phyloP scores from a whole-genome alignment of 2,329 filamentous ascomycete species.

The Botryotinia globosa region DNA sequence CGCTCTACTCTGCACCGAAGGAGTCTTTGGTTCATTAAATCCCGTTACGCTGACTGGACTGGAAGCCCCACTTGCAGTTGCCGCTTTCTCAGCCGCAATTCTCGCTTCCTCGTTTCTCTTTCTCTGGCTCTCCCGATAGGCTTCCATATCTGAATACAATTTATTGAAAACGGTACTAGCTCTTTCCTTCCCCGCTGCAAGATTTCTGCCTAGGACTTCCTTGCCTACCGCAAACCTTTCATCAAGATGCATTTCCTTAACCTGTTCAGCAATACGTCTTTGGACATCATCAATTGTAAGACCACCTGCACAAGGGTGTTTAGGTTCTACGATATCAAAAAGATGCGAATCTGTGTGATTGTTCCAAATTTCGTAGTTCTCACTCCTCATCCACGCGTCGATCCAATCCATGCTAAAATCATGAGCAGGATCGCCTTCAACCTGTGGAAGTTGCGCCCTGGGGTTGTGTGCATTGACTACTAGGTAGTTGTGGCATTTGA shows the following conservation, averaged over 20 bases:
- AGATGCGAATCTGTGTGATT: constrained; percentile 77
- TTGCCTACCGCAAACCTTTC: constrained; percentile 80
- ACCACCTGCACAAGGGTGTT: constrained; percentile 89
- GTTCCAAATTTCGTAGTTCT: constrained; percentile 90
- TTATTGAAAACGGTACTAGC: constrained; percentile 83
- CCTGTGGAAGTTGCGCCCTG: constrained; percentile 59
- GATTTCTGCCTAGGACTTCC: constrained; percentile 82
- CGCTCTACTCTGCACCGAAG: constrained; percentile 49
- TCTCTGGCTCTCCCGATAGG: constrained; percentile 70
- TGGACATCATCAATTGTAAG: constrained; percentile 94
- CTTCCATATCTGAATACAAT: constrained; percentile 87
- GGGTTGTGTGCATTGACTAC: constrained; percentile 53
- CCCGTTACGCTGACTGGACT: constrained; percentile 37
- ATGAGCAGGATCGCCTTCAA: constrained; percentile 77
- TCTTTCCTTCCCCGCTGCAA: constrained; percentile 85
- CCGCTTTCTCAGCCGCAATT: constrained; percentile 27
- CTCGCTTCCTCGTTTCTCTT: constrained; percentile 55
- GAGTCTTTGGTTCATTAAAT: constrained; percentile 43
- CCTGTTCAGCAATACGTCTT: constrained; percentile 82
- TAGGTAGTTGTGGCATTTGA: constrained; percentile 81
- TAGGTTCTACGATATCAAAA: constrained; percentile 91
- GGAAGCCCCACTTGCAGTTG: constrained; percentile 18
- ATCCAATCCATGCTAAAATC: constrained; percentile 87
- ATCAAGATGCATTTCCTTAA: constrained; percentile 90
- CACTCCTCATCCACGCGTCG: constrained; percentile 80